Base-by-base conservation (phyloP, 306 rosid genomes). In the Glycine soja region DNA sequence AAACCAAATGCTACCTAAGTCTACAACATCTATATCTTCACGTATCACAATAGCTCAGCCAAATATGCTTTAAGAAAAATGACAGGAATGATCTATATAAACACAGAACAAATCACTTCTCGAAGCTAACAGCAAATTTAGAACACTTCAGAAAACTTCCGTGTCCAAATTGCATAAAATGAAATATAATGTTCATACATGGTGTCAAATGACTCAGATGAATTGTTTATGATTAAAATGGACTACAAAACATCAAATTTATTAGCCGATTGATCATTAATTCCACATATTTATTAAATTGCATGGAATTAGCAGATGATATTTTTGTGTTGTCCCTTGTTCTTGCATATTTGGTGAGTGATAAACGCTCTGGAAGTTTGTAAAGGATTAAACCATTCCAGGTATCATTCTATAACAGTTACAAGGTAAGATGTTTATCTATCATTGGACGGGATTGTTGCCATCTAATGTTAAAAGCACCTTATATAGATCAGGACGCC, bases 401-500 rank as follows among this genome's bases (percentile, higher is more conserved):
- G 42, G 34, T 72, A 83, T 12, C 45, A 52, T 54, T 46, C 68
- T 89, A 90, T 8, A 65, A 30, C 76, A 81, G 48, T 65, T 63
- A 76, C 69, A 50, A 16, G 12, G 70, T 66, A 15, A 59, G 15
- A 64, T 42, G 46, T 48, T 38, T 8, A 69, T 59, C 13, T 69
- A 78, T 84, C 51, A 69, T 24, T 0, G 81, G 72, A 72, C 70
- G 0, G 70, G 81, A 73, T 67, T 81, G 5, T 2, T 67, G 54
- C 88, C 85, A 47, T 85, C 88, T 77, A 88, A 87, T 42, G 99
- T 88, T 73, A 95, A 87, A 84, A 95, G 92, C 86, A 86, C 92
- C 91, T 93, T 93, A 84, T 93, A 95, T 24, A 95, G 81, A 42
- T 90, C 97, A 4, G 98, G 99, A 24, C 99, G 96, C 32, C 99